phyloP scores from a whole-genome alignment of 106 monocot species.

The Dioscorea zingiberensis region DNA sequence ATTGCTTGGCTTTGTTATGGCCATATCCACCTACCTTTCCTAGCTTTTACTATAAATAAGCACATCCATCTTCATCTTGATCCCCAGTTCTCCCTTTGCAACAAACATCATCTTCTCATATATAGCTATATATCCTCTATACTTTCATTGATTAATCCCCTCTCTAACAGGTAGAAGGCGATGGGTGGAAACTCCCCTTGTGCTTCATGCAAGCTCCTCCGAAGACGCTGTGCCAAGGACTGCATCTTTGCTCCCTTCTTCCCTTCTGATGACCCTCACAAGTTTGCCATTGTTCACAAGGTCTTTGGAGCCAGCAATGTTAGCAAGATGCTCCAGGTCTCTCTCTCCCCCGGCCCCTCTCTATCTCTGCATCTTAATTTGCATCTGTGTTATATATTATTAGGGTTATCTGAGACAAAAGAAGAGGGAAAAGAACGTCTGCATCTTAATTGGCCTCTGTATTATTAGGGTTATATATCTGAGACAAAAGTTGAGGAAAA shows the following conservation, averaged over 20 bases:
- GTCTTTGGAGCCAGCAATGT: constrained; percentile 78
- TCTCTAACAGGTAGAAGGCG: neutral
- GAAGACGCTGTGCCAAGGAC: constrained; percentile 58
- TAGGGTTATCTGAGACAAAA: too few species aligned
- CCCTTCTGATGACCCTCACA: constrained; percentile 61
- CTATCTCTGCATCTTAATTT: neutral
- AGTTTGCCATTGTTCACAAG: constrained; percentile 79
- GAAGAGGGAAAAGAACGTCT: too few species aligned
- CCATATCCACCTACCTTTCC: constrained; percentile 3
- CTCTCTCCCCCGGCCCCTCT: constrained; percentile 2
- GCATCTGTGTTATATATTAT: too few species aligned
- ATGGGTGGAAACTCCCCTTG: constrained; percentile 64
- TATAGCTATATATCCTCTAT: neutral
- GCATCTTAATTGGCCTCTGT: too few species aligned
- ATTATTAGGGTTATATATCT: too few species aligned
- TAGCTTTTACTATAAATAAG: constrained; percentile 29
- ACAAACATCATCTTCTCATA: neutral
- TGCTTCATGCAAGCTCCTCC: constrained; percentile 63
- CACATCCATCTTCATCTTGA: constrained; percentile 12
- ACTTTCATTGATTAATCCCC: neutral
- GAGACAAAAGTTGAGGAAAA: too few species aligned
- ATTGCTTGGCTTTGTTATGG: neutral
- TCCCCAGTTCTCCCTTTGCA: constrained; percentile 10
- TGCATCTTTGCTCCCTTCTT: constrained; percentile 79
- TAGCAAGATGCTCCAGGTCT: constrained; percentile 79